Evolutionary conservation across 495 filamentous ascomycete genomes (phyloP), one percentile per base, ranked within the genome.

Genomic region (Aspergillus funiculosus): DNA sequence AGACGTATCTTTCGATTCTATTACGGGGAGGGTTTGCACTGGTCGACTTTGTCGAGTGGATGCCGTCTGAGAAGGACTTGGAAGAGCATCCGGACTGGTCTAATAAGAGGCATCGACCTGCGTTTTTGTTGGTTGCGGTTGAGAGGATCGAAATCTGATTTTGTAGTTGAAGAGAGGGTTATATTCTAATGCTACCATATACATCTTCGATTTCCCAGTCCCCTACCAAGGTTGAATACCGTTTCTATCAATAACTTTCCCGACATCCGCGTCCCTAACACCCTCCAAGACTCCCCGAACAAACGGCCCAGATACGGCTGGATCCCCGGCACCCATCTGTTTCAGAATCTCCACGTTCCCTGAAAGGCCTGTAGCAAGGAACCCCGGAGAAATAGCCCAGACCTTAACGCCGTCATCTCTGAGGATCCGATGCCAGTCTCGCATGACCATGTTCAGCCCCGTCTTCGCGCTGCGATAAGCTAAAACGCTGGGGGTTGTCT

Each of bases 361-460:
- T 0, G 56, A 71, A 8, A 83, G 45, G 0, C 64, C 68, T 1
- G 79, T 83, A 0, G 74, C 79, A 24, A 83, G 52, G 40, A 74
- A 75, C 0, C 80, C 80, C 0, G 80, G 81, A 1, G 60, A 67
- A 10, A 83, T 56, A 15, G 56, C 53, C 64, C 66, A 83, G 0
- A 78, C 70, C 57, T 83, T 83, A 1, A 83, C 79, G 0, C 76
- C 76, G 43, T 85, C 81, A 13, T 74, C 67, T 44, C 65, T 63
- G 38, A 85, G 54, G 6, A 68, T 51, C 5, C 69, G 61, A 17
- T 50, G 19, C 79, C 78, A 85, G 42, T 77, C 73, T 24, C 70
- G 63, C 78, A 83, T 80, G 61, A 82, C 26, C 80, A 83, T 84
- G 46, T 84, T 83, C 53, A 85, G 44, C 6, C 73, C 80, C 0